Conservation (phyloP, 1,139 yeast genomes). For the Sugiyamaella xylanicola region DNA sequence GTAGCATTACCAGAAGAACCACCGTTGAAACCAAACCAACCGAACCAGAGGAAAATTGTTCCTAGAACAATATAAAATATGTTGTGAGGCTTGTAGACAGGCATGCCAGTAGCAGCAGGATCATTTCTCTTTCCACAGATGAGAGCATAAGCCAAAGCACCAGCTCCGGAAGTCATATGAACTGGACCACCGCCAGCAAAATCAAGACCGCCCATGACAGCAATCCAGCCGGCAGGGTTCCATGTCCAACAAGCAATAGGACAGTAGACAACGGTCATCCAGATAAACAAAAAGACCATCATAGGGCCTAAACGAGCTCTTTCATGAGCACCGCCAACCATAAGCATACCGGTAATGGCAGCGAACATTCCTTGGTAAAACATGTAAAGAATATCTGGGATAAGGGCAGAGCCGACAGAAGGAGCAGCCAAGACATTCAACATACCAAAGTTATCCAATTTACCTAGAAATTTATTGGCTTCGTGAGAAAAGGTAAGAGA, state of each 20-base stretch:
- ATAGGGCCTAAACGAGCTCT: conserved; percentile 95
- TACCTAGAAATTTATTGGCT: conserved; percentile 74
- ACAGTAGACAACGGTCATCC: conserved; percentile 96
- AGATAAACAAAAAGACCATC: conserved; percentile 88
- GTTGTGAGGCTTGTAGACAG: conserved; percentile 81
- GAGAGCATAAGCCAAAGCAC: conserved; percentile 91
- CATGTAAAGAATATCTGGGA: conserved; percentile 87
- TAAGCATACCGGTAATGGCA: conserved; percentile 83
- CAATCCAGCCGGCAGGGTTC: conserved; percentile 91
- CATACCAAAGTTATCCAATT: conserved; percentile 75
- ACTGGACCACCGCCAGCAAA: conserved; percentile 99
- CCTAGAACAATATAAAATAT: conserved; percentile 83
- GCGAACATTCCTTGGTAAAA: conserved; percentile 97
- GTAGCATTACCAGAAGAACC: conserved; percentile 93
- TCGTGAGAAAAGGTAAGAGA: conserved; percentile 79
- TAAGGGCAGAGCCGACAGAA: conserved; percentile 56
- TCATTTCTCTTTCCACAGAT: conserved; percentile 90
- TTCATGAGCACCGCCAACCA: conserved; percentile 98
- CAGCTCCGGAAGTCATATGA: conserved; percentile 91
- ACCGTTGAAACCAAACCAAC: conserved; percentile 98
- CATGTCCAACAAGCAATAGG: conserved; percentile 98
- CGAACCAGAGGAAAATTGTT: conserved; percentile 93
- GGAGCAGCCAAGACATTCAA: conserved; percentile 83
- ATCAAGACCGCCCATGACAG: conserved; percentile 78
- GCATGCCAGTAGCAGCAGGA: conserved; percentile 55